Base-by-base conservation (phyloP, 352 stramenopile genomes). In the Aphanomyces cochlioides region DNA sequence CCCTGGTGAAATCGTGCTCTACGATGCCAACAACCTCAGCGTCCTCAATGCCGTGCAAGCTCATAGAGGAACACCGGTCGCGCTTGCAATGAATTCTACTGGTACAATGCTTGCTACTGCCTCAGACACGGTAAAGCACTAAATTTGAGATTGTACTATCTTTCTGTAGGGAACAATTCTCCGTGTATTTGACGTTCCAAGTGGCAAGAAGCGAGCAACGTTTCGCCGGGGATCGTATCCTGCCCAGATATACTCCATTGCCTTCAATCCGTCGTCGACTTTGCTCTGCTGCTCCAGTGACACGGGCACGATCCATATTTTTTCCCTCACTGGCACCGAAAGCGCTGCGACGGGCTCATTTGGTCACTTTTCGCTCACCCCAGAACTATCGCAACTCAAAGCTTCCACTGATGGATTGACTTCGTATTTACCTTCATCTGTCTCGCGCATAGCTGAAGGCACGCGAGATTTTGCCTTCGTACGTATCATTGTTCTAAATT, bases 231-330 rank as follows among this genome's bases (percentile, higher is more conserved):
- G 97, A 1, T 98, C 98, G 17, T 98, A 99, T 75, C 80, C 93
- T 5, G 95, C 96, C 7, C 88, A 90, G 56, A 97, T 99, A 66
- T 98, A 97, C 70, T 98, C 92, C 72, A 77, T 99, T 21, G 83
- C 90, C 5, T 99, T 99, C 77, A 98, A 98, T 75, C 85, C 95
- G 68, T 88, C 84, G 72, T 93, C 89, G 63, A 95, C 85, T 21
- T 96, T 98, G 73, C 67, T 99, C 10, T 97, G 93, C 40, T 97
- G 95, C 76, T 97, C 91, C 36, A 98, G 88, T 73, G 95, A 99
- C 77, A 98, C 97, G 60, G 97, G 96, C 36, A 99, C 96, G 12
- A 86, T 98, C 40, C 96, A 99, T 70, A 93, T 99, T 66, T 99
- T 99, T 75, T 91, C 87, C 41, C 75, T 95, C 7, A 93, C 82